Evolutionary conservation across 108 stramenopile species (phyloP), one percentile per base, ranked within the genome.

Genomic region (Nitzschia sp.): DNA sequence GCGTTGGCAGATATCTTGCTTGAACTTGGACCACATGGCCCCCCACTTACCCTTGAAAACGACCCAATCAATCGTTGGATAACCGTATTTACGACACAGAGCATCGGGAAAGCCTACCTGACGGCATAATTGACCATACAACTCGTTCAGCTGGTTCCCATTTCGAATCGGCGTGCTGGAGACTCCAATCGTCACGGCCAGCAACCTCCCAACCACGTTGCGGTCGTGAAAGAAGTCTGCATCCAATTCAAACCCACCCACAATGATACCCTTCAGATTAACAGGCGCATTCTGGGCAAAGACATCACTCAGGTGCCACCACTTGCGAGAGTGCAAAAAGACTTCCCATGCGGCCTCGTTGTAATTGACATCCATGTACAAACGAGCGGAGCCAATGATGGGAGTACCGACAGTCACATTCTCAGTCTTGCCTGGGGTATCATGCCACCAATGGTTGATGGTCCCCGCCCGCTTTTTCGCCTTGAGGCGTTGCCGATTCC

Each of bases 141-240:
- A 1, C 18, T 42, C 38, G 46, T 62, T 62, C 19, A 64, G 26
- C 19, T 29, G 15, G 8, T 33, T 42, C 29, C 54, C 46, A 72
- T 64, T 62, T 2, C 23, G 18, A 5, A 42, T 47, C n/a, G 68
- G 36, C 8, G 62, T n/a, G 51, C 72, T 54, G 24, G 78, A 46
- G 34, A 59, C 51, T n/a, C 74, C 70, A 25, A 71, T 58, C 15
- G 76, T 29, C 13, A 81, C 66, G 17, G 74, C 67, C 38, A 80
- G 19, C 23, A 73, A 56, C 24, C 67, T 32, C 8, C 70, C 76
- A 2, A 71, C 38, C 13, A 75, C 68, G 45, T 75, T 75, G 3
- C 64, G 64, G 47, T 66, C 55, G 6, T 35, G 27, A 36, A 69
- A 74, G 34, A 56, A 56, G 3, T 47, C 15, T 5, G 36, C 2